These are phyloP conservation scores for Anacardium occidentale DNA, from an alignment of 345 rosid genomes.

Conservation along the genomic window DNA sequence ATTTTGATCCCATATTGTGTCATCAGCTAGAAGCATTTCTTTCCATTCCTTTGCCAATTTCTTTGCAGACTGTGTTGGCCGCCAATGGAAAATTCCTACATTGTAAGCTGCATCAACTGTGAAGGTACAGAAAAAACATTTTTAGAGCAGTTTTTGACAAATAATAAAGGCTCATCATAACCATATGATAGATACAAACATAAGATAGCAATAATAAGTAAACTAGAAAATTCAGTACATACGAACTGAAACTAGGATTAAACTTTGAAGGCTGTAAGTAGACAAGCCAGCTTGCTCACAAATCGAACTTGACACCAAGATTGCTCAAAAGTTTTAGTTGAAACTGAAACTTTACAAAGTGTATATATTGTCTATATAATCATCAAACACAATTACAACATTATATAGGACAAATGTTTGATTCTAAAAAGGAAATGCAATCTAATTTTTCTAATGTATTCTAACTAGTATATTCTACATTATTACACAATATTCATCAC, in stretches of 20 bases:
- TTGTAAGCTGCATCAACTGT: slow-evolving; percentile 89
- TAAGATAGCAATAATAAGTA: slow-evolving; percentile 2
- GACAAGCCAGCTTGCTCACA: neutral
- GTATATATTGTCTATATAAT: too few relatives aligned
- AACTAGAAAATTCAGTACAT: neutral
- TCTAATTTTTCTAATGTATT: too few relatives aligned
- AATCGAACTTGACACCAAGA: neutral
- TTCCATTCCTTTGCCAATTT: slow-evolving; percentile 95
- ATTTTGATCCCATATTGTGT: slow-evolving; percentile 96
- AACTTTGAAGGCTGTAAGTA: neutral
- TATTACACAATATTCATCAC: too few relatives aligned
- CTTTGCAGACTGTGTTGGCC: slow-evolving; percentile 78
- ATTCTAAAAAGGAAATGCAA: too few relatives aligned
- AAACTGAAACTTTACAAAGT: too few relatives aligned
- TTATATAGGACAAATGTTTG: too few relatives aligned
- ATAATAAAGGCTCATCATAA: neutral
- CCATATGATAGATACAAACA: neutral
- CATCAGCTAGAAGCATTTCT: slow-evolving; percentile 82
- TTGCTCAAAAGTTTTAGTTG: neutral
- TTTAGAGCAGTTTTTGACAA: neutral
- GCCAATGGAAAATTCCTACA: slow-evolving; percentile 97
- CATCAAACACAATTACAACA: too few relatives aligned
- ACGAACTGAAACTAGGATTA: neutral
- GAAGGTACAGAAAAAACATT: slow-evolving; percentile 22
- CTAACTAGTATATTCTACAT: too few relatives aligned